Base-by-base conservation (phyloP, 805 yeast species). In the Wickerhamiella galacta region DNA sequence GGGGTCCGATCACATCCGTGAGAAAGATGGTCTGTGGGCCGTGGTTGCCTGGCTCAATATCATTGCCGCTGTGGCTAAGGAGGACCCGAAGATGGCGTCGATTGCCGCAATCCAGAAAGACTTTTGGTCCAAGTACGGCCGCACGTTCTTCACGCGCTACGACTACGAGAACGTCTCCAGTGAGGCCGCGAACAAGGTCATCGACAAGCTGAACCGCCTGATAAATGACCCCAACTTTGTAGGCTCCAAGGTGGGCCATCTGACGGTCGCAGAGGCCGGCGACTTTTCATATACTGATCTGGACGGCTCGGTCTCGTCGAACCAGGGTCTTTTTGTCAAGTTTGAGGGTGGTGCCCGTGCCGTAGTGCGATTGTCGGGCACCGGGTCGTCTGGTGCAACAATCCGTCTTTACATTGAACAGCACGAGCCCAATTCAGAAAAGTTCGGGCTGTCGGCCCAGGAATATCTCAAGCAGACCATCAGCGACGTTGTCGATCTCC, bases 1-100 rank as follows among this genome's bases (percentile, higher is more conserved):
- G 19, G 98, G 98, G 28, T 83, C 95, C 14, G 78, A 87, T 60
- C 98, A 87, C 53, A 78, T 90, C 43, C 77, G 98, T 54, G 98
- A 87, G 57, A 87, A 87, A 57, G 98, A 87, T 58, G 98, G 98
- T 39, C 58, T 87, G 39, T 87, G 98, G 98, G 96, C 96, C 23
- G 72, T 87, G 49, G 70, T 82, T 40, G 96, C 96, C 4, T 87
- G 98, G 98, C 69, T 90, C 51, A 90, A 90, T 50, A 82, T 87
- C 35, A 66, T 87, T 49, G 96, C 95, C 16, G 81, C 75, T 29
- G 83, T 77, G 53, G 72, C 72, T 48, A 44, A 56, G 40, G 62
- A 66, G 47, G 51, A 60, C 32, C 64, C 74, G 49, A 77, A 81
- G 32, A 63, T 60, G 30, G 75, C 78, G 16, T 68, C 90, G 19